Conservation (phyloP, 164 flowering plant genomes). For the Santalum album region DNA sequence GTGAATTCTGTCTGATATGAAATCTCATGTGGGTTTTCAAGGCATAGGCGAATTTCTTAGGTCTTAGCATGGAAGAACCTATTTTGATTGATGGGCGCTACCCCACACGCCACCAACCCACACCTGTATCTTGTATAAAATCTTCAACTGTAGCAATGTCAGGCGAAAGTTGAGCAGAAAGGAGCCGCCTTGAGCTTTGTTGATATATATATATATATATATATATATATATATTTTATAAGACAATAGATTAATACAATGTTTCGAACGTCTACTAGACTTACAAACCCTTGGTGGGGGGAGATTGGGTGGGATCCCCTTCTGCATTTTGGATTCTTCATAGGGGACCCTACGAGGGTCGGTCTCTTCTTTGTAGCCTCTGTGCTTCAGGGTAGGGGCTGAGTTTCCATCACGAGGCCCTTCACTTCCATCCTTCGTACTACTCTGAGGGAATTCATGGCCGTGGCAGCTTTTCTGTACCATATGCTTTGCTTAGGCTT, state of each 20-base stretch:
- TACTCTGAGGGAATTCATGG: constrained; percentile 21
- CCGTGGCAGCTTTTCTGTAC: constrained; percentile 27
- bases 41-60: not conserved
- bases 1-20: not conserved
- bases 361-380: too few relatives aligned
- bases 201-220: not conserved
- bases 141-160: not conserved
- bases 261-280: too few relatives aligned
- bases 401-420: too few relatives aligned
- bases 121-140: not conserved
- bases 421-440: not conserved
- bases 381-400: too few relatives aligned
- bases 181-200: not conserved
- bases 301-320: too few relatives aligned
- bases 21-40: not conserved
- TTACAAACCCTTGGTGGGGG: too few relatives aligned
- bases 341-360: too few relatives aligned
- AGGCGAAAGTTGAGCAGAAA: not conserved
- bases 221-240: not conserved
- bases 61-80: not conserved
- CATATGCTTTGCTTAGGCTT: constrained; percentile 18
- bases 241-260: too few relatives aligned
- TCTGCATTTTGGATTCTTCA: too few relatives aligned
- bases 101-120: not conserved
- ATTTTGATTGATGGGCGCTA: not conserved